Percentiles rank a stretch among this genome's conserved stretches.
phyloP scores from a whole-genome alignment of 202 grass and related monocot species.

The Digitaria exilis region DNA sequence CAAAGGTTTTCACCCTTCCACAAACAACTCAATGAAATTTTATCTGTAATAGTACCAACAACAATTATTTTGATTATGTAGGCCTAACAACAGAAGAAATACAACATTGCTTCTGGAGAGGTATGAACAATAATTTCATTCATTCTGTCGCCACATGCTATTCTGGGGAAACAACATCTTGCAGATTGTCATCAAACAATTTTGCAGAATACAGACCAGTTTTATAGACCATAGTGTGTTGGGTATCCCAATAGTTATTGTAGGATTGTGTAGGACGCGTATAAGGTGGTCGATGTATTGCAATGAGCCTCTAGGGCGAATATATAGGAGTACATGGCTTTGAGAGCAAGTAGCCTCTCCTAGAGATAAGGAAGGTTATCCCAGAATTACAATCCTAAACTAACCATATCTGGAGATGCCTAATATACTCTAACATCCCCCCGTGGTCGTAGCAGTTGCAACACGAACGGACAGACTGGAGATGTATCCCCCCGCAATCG shows the following conservation, averaged over 20 bases:
- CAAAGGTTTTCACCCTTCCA: slow-evolving; percentile 45
- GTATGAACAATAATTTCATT: slow-evolving; percentile 47
- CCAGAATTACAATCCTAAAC: no score
- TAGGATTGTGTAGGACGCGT: no score
- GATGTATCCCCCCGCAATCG: no score
- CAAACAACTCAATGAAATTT: slow-evolving; percentile 22
- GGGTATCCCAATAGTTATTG: neutral
- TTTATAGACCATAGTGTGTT: slow-evolving; percentile 6
- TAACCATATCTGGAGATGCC: no score
- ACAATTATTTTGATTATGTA: slow-evolving; percentile 42
- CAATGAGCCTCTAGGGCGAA: no score
- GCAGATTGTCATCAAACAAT: slow-evolving; percentile 18
- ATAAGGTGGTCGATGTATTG: no score
- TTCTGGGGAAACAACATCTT: slow-evolving; percentile 4
- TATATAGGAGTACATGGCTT: no score
- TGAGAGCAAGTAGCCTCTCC: no score
- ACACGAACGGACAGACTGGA: no score
- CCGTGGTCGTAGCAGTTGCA: no score
- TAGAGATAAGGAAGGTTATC: no score
- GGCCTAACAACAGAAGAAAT: slow-evolving; percentile 68
- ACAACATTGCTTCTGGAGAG: slow-evolving; percentile 77
- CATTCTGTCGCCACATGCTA: slow-evolving; percentile 11
- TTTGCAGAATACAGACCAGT: slow-evolving; percentile 16
- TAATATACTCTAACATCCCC: no score
- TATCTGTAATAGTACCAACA: slow-evolving; percentile 33